phyloP scores from a whole-genome alignment of 2,329 filamentous ascomycete genomes.

The Arthrobotrys musiformis region DNA sequence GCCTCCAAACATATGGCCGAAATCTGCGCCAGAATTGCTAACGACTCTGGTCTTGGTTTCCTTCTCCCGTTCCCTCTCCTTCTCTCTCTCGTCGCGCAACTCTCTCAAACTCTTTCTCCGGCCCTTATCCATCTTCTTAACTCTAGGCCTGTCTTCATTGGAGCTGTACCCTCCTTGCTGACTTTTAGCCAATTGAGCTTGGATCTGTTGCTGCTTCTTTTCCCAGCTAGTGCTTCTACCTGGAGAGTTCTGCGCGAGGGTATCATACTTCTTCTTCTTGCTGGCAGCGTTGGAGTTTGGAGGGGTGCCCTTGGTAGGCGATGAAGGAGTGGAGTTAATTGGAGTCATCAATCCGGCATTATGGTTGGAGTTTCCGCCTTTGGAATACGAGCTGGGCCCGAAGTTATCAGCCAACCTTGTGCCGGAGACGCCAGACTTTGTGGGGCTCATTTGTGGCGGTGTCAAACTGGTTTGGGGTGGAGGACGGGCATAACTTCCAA shows the following conservation, averaged over 20 bases:
- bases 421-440: conserved; percentile 22
- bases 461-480: conserved; percentile 48
- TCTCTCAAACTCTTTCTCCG: conserved; percentile 34
- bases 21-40: conserved; percentile 47
- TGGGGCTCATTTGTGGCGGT: conserved; percentile 39
- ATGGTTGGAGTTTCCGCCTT: background rate
- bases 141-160: background rate
- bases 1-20: conserved; percentile 41
- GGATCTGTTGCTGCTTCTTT: conserved; percentile 45
- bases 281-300: background rate
- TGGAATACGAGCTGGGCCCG: conserved; percentile 13
- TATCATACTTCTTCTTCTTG: conserved; percentile 50
- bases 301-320: conserved; percentile 15
- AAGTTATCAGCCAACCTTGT: conserved; percentile 18
- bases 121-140: conserved; percentile 33
- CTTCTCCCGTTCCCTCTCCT: conserved; percentile 34
- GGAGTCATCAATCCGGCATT: conserved; percentile 30
- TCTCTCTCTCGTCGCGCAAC: conserved; percentile 13
- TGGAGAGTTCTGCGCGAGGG: conserved; percentile 33
- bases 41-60: conserved; percentile 38
- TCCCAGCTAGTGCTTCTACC: conserved; percentile 43
- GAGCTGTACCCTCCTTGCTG: conserved; percentile 4
- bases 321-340: conserved; percentile 22
- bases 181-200: conserved; percentile 8
- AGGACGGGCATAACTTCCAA: conserved; percentile 39